phyloP scores from a whole-genome alignment of 768 basidiomycete species.

The Auricularia heimuer region DNA sequence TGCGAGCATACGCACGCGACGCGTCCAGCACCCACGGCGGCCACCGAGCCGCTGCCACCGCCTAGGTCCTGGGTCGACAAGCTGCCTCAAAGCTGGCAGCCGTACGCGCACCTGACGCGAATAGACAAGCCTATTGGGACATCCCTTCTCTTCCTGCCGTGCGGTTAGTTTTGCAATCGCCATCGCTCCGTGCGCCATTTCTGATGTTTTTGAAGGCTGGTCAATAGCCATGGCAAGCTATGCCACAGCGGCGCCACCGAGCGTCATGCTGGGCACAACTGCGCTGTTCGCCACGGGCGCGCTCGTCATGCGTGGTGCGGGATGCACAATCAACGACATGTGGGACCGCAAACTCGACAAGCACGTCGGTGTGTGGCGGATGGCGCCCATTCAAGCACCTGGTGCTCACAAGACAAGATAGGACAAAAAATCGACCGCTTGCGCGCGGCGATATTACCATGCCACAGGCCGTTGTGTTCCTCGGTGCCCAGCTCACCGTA shows the following conservation, averaged over 20 bases:
- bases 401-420: conserved; percentile 34
- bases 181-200: background rate
- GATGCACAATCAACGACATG: conserved; percentile 98
- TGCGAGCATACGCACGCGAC: too few species aligned
- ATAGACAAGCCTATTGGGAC: conserved; percentile 97
- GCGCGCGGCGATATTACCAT: conserved; percentile 73
- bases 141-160: conserved; percentile 84
- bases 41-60: too few species aligned
- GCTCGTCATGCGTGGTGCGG: conserved; percentile 92
- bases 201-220: conserved; percentile 61
- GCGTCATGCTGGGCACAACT: conserved; percentile 64
- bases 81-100: conserved; percentile 47
- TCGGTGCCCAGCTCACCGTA: conserved; percentile 68
- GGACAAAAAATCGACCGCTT: conserved; percentile 82
- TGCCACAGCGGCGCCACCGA: conserved; percentile 54
- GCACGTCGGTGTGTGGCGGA: conserved; percentile 59
- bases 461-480: conserved; percentile 68
- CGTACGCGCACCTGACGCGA: conserved; percentile 80
- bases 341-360: conserved; percentile 93
- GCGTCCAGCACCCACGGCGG: too few species aligned
- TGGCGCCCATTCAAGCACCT: background rate
- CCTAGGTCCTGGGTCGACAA: conserved; percentile 53
- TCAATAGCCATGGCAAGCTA: conserved; percentile 96
- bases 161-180: conserved; percentile 46
- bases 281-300: conserved; percentile 84